Evolutionary conservation across 2,329 filamentous ascomycete species (phyloP).

Genomic region (Penicillium vulpinum): DNA sequence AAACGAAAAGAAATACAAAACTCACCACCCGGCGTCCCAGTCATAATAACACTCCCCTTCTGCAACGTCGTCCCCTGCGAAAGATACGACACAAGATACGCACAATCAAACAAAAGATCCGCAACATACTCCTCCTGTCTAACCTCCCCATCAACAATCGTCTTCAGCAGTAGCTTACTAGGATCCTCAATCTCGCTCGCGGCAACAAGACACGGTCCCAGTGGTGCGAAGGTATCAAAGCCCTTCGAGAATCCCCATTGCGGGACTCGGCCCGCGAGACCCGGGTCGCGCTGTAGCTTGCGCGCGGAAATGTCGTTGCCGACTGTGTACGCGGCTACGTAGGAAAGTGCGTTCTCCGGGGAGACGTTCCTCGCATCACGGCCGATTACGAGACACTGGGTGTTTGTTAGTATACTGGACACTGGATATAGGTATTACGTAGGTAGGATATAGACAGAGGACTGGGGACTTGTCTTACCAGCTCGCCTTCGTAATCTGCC

Average conservation of each 20-base stretch:
- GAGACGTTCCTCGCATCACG: slow-evolving; percentile 54
- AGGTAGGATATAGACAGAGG: slow-evolving; percentile 53
- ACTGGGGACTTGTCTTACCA: slow-evolving; percentile 46
- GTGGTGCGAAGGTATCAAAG: slow-evolving; percentile 57
- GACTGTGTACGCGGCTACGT: slow-evolving; percentile 56
- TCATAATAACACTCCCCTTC: slow-evolving; percentile 53
- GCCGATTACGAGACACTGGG: slow-evolving; percentile 52
- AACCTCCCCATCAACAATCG: slow-evolving; percentile 50
- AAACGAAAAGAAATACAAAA: neutral
- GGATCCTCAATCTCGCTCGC: slow-evolving; percentile 48
- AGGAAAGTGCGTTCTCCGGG: slow-evolving; percentile 46
- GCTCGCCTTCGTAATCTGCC: slow-evolving; percentile 73
- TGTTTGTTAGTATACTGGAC: slow-evolving; percentile 9
- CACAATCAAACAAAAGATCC: slow-evolving; percentile 51
- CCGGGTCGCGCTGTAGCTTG: slow-evolving; percentile 54
- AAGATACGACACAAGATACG: slow-evolving; percentile 35
- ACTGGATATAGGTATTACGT: too few species aligned
- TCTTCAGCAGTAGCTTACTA: slow-evolving; percentile 45
- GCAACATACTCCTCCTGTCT: slow-evolving; percentile 45
- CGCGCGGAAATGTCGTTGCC: slow-evolving; percentile 59
- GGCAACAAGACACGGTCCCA: slow-evolving; percentile 54
- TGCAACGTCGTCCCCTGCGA: slow-evolving; percentile 45
- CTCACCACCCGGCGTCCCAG: slow-evolving; percentile 48
- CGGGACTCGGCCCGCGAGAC: slow-evolving; percentile 52
- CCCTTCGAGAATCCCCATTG: slow-evolving; percentile 61